Percentiles rank a stretch among this genome's conserved stretches.
phyloP scores from a whole-genome alignment of 441 rosid species.

The Erodium moschatum region DNA sequence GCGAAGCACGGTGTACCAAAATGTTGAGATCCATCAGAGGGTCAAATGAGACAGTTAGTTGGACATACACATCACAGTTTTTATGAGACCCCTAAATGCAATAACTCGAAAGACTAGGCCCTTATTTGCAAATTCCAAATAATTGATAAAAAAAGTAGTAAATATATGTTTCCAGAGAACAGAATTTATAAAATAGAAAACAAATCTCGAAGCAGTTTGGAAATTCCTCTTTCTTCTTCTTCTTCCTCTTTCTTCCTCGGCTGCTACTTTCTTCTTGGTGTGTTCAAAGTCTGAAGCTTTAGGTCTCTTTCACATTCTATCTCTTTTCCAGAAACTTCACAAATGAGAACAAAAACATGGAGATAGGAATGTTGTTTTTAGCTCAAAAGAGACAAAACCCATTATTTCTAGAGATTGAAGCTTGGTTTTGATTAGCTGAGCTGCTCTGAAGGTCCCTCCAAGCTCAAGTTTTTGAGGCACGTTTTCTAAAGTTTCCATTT shows the following conservation, averaged over 20 bases:
- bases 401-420: background rate
- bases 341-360: background rate
- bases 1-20: background rate
- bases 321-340: no score
- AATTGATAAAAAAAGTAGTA: background rate
- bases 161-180: background rate
- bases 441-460: background rate
- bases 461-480: no score
- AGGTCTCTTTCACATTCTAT: background rate
- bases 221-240: background rate
- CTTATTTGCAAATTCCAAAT: background rate
- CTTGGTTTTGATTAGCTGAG: background rate
- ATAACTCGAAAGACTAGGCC: background rate
- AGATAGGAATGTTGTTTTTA: background rate
- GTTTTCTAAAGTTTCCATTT: background rate
- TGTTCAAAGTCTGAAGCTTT: no score
- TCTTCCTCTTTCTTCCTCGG: no score
- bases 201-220: background rate
- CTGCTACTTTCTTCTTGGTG: no score
- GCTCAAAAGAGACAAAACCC: background rate
- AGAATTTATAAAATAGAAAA: slow-evolving; percentile 6
- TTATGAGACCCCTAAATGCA: no score
- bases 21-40: slow-evolving; percentile 4
- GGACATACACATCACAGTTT: slow-evolving; percentile 14
- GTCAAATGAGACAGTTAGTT: slow-evolving; percentile 35